A percentile compares a stretch with the other conserved stretches of the same genome.
Evolutionary conservation across 1,139 yeast species (phyloP).

Genomic region (Zhuliangozyma parablackwelliae): DNA sequence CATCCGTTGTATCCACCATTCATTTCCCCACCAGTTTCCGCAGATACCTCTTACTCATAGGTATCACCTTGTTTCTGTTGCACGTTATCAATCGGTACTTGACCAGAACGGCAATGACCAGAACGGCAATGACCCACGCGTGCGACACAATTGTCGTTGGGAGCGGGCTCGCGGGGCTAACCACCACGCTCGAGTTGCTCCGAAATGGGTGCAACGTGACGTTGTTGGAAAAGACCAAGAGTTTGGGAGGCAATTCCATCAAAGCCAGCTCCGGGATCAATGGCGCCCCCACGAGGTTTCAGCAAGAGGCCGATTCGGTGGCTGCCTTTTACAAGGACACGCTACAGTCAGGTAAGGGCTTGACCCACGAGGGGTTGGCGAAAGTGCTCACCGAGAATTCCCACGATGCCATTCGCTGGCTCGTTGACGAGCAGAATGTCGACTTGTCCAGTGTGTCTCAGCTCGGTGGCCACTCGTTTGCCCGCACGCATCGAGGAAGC

Average conservation of each 20-base stretch:
- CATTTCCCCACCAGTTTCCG: not conserved
- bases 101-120: no score
- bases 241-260: conserved; percentile 34
- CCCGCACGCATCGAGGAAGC: conserved; percentile 35
- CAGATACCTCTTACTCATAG: conserved; percentile 5
- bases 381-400: conserved; percentile 22
- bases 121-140: no score
- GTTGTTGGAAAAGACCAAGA: conserved; percentile 27
- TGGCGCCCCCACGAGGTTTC: conserved; percentile 31
- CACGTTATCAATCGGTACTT: not conserved
- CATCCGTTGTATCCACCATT: no score
- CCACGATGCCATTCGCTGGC: conserved; percentile 29
- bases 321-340: conserved; percentile 26
- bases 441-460: conserved; percentile 27
- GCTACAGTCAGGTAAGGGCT: conserved; percentile 27
- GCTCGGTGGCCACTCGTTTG: conserved; percentile 34
- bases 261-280: conserved; percentile 41
- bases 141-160: conserved; percentile 24
- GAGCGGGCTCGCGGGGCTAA: conserved; percentile 35
- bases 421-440: conserved; percentile 18
- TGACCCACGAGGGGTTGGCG: conserved; percentile 21
- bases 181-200: conserved; percentile 25
- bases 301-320: conserved; percentile 20
- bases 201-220: conserved; percentile 21
- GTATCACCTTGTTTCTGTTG: conserved; percentile 5